These are phyloP conservation scores for Heracleum sosnowskyi DNA, from an alignment of 129 eudicot genomes.

Conservation along the genomic window DNA sequence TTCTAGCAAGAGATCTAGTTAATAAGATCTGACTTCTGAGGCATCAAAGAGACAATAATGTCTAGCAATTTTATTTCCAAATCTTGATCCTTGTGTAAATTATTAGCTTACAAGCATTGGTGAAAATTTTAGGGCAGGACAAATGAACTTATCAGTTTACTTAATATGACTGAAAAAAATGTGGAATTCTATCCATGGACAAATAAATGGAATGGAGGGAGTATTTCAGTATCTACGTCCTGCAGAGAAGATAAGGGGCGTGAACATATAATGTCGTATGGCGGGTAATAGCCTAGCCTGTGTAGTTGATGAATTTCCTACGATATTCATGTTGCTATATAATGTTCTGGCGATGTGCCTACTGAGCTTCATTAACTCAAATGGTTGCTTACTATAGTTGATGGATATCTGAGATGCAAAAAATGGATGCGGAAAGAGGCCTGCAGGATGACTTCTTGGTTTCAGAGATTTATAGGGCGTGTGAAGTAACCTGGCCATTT, in stretches of 20 bases:
- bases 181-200: too few relatives aligned
- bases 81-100: not conserved
- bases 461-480: slow-evolving; percentile 79
- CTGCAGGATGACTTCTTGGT: slow-evolving; percentile 71
- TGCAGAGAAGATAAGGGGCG: too few relatives aligned
- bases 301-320: not conserved
- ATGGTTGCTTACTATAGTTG: slow-evolving; percentile 50
- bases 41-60: too few relatives aligned
- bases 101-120: not conserved
- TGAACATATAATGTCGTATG: too few relatives aligned
- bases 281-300: not conserved
- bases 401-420: slow-evolving; percentile 79
- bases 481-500: slow-evolving; percentile 87
- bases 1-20: not conserved
- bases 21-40: not conserved
- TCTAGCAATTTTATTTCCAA: not conserved
- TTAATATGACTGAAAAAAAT: too few relatives aligned
- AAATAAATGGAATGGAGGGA: too few relatives aligned
- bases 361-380: slow-evolving; percentile 6
- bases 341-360: not conserved
- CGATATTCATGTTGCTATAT: not conserved
- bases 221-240: too few relatives aligned
- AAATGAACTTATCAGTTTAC: not conserved
- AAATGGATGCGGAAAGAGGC: slow-evolving; percentile 83
- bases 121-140: not conserved